A percentile compares a stretch with the other conserved stretches of the same genome.
phyloP scores from a whole-genome alignment of 345 rosid genomes.

The Lagerstroemia speciosa region DNA sequence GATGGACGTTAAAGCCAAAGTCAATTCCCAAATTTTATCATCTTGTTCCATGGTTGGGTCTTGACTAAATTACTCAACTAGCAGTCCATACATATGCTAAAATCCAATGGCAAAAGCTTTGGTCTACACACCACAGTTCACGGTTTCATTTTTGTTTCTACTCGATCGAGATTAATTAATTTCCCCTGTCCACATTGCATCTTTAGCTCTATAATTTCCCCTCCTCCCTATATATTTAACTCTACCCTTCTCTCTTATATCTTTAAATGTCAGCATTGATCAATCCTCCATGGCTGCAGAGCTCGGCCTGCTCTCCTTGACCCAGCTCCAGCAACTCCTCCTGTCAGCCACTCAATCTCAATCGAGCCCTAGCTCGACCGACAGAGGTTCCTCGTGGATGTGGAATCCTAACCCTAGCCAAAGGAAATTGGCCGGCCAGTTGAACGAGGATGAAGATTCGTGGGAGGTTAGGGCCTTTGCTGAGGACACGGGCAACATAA shows the following conservation, averaged over 20 bases:
- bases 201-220: neutral
- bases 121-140: slow-evolving; percentile 22
- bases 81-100: slow-evolving; percentile 25
- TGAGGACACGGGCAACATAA: slow-evolving; percentile 59
- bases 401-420: slow-evolving; percentile 14
- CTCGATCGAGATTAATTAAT: too few relatives aligned
- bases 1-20: slow-evolving; percentile 44
- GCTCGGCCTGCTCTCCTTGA: slow-evolving; percentile 23
- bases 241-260: neutral
- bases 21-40: slow-evolving; percentile 7
- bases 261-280: neutral
- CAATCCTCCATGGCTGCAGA: neutral
- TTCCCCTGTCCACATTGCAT: neutral
- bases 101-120: slow-evolving; percentile 17
- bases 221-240: neutral
- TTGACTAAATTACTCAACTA: slow-evolving; percentile 15
- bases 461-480: slow-evolving; percentile 95
- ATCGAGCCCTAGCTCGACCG: neutral
- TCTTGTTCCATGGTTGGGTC: slow-evolving; percentile 16
- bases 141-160: slow-evolving; percentile 27
- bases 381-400: slow-evolving; percentile 9
- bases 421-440: slow-evolving; percentile 6
- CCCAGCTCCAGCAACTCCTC: slow-evolving; percentile 19
- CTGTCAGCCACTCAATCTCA: slow-evolving; percentile 4
- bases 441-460: slow-evolving; percentile 60